phyloP scores from a whole-genome alignment of 2,329 filamentous ascomycete species.

The Fusarium sp. region DNA sequence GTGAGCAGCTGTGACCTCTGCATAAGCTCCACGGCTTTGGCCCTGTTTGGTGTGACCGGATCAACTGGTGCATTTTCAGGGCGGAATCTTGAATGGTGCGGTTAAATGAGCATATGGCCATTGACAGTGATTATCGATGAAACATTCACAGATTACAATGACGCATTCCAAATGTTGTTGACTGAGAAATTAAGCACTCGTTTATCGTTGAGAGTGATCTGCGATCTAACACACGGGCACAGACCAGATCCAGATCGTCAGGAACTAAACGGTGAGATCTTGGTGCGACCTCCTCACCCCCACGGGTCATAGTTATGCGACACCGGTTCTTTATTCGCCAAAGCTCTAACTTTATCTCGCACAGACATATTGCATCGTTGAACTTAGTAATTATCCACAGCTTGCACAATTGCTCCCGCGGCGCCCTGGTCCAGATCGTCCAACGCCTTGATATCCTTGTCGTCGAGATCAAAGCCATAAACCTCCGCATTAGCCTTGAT shows the following conservation, averaged over 20 bases:
- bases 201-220: conserved; percentile 12
- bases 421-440: conserved; percentile 47
- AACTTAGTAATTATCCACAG: conserved; percentile 33
- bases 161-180: not conserved
- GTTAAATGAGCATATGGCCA: not conserved
- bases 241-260: not conserved
- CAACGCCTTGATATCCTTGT: conserved; percentile 66
- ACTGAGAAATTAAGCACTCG: not conserved
- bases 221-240: not conserved
- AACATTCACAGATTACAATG: not conserved
- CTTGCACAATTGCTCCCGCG: conserved; percentile 44
- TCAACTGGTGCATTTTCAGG: not conserved
- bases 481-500: conserved; percentile 73
- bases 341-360: not conserved
- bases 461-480: conserved; percentile 69
- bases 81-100: not conserved
- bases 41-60: not conserved
- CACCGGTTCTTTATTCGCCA: not conserved
- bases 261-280: conserved; percentile 11
- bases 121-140: not conserved
- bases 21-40: not conserved
- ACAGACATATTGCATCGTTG: not conserved
- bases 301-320: not conserved
- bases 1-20: not conserved
- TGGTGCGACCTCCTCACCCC: not conserved